Base-by-base conservation (phyloP, 75 land plant species). In the Isoetes taiwanensis region DNA sequence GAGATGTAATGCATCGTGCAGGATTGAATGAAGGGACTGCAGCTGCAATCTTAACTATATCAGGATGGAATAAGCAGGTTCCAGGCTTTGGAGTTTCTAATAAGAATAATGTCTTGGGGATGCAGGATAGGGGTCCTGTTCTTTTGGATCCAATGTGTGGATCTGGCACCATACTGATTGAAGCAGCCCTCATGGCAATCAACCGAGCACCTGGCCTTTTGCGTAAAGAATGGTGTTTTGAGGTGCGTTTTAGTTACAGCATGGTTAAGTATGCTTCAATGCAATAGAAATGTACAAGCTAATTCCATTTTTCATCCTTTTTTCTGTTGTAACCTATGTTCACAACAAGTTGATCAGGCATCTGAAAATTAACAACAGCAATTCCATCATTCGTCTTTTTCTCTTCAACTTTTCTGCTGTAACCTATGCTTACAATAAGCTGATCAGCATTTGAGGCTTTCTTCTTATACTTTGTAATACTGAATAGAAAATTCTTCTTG, bases 131-230 rank as follows among this genome's bases (percentile, higher is more conserved):
- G 30, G 30, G 53, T 54, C 27, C 55, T n/a, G 56, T 58, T 28
- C 41, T 74, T 8, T 23, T 74, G 75, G 77, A 74, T 54, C 77
- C 77, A 24, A 74, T 74, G 77, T 74, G 77, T 52, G 77, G 77
- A 25, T 74, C 77, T 3, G 77, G 77, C 0, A 74, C 77, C 2
- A 64, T 74, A 43, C 30, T 74, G 52, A 74, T 74, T 28, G 77
- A 74, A 34, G 77, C 77, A 34, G 77, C 77, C 55, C 68, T 74
- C 57, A 74, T 74, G 76, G 69, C 69, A 16, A 30, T 28, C 46
- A 74, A 74, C 37, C 52, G 21, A 19, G 77, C 77, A 28, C 77
- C 77, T 57, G 77, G 77, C 25, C 61, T 72, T 2, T 27, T 58
- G 69, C 68, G 77, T 11, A 25, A 32, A 2, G 52, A 53, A 14